phyloP scores from a whole-genome alignment of 371 early-diverging fungal genomes.

The Batkoa obscura region DNA sequence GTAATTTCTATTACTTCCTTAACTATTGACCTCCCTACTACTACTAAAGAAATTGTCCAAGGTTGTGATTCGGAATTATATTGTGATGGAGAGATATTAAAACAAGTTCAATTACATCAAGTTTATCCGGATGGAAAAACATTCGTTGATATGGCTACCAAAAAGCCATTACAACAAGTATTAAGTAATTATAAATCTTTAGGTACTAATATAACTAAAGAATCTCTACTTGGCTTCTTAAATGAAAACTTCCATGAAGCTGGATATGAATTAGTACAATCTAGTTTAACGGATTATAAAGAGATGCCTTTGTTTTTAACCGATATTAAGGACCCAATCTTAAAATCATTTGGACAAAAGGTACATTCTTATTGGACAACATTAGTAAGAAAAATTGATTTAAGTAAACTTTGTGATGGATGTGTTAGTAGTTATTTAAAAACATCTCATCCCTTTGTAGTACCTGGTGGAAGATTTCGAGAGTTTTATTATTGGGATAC shows the following conservation, averaged over 20 bases:
- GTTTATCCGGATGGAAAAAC: conserved; percentile 15
- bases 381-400: conserved; percentile 29
- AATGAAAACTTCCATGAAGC: conserved; percentile 32
- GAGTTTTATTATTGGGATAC: conserved; percentile 90
- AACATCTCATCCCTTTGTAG: conserved; percentile 43
- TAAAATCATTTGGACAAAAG: conserved; percentile 25
- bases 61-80: conserved; percentile 28
- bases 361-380: conserved; percentile 38
- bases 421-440: conserved; percentile 31
- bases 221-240: conserved; percentile 27
- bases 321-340: conserved; percentile 19
- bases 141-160: conserved; percentile 38
- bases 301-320: conserved; percentile 23
- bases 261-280: conserved; percentile 20
- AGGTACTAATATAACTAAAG: conserved; percentile 21
- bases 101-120: conserved; percentile 32
- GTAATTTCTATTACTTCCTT: no score
- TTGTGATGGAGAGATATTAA: conserved; percentile 39
- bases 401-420: conserved; percentile 22
- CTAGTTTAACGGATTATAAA: conserved; percentile 13
- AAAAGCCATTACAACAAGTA: conserved; percentile 28
- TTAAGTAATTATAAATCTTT: conserved; percentile 26
- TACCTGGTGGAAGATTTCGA: conserved; percentile 80
- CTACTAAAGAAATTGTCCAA: no score
- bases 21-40: no score